Percentiles rank a stretch among this genome's conserved stretches.
phyloP scores from a whole-genome alignment of 1,284 basidiomycete genomes.

The Meripilus lineatus region DNA sequence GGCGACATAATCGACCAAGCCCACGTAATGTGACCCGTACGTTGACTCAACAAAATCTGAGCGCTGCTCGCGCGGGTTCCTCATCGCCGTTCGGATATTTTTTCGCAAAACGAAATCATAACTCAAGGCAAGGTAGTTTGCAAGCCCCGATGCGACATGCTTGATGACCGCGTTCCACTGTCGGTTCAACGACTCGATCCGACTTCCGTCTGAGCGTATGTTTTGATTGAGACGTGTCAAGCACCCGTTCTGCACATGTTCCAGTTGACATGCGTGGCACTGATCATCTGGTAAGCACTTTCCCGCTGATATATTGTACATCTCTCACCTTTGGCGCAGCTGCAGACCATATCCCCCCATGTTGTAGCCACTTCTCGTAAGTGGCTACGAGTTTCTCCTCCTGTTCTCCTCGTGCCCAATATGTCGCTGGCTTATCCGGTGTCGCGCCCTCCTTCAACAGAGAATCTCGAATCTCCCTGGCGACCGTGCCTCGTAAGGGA shows the following conservation, averaged over 20 bases:
- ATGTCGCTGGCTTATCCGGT: slow-evolving; percentile 10
- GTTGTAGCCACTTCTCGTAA: slow-evolving; percentile 16
- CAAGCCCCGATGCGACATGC: slow-evolving; percentile 19
- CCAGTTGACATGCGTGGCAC: slow-evolving; percentile 19
- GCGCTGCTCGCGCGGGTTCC: background rate
- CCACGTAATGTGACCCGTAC: slow-evolving; percentile 8
- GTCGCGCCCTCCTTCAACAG: slow-evolving; percentile 14
- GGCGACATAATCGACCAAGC: slow-evolving; percentile 1
- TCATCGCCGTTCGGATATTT: slow-evolving; percentile 3
- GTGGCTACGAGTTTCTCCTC: slow-evolving; percentile 7
- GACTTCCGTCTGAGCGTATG: slow-evolving; percentile 20
- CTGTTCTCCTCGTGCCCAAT: slow-evolving; percentile 15
- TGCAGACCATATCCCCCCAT: slow-evolving; percentile 19
- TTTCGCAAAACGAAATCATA: slow-evolving; percentile 9
- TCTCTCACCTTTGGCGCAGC: slow-evolving; percentile 14
- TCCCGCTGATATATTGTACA: no score
- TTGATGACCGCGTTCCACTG: slow-evolving; percentile 21
- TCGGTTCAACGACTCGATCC: slow-evolving; percentile 22
- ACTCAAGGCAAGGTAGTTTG: slow-evolving; percentile 6
- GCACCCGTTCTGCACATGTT: slow-evolving; percentile 23
- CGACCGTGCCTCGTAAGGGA: slow-evolving; percentile 7
- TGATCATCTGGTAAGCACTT: slow-evolving; percentile 4
- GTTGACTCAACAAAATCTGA: slow-evolving; percentile 3
- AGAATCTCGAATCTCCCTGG: slow-evolving; percentile 10
- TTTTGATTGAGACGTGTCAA: slow-evolving; percentile 17